Base-by-base conservation (phyloP, 495 filamentous ascomycete species). In the Aspergillus kassunensis region DNA sequence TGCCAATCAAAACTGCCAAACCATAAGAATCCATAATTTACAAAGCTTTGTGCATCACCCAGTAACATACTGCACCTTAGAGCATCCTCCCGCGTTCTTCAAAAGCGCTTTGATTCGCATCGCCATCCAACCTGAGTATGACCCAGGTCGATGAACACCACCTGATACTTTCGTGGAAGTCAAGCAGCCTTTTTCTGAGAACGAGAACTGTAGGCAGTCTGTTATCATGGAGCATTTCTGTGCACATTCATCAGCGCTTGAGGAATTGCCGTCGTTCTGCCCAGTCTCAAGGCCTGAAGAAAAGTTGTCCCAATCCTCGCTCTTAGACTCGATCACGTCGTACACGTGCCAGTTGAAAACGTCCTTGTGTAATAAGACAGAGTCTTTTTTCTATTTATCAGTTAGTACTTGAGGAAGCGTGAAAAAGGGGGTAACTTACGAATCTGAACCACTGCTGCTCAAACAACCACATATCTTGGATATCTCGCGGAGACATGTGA, bases 361-460 rank as follows among this genome's bases (percentile, higher is more conserved):
- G 27, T 70, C 67, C 10, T 55, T 60, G 44, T 72, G 66, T 4
- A 72, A 45, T 9, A 71, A 40, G 2, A 66, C 40, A 0, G 60
- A 53, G 35, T 65, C 61, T 45, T 65, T 61, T 25, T 62, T 41
- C 44, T 53, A 16, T 25, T 19, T 15, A 39, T 19, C 18, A 6
- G 10, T 6, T 4, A n/a, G n/a, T n/a, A n/a, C n/a, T n/a, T n/a
- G n/a, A n/a, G n/a, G n/a, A n/a, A n/a, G n/a, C n/a, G n/a, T n/a
- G n/a, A n/a, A n/a, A n/a, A n/a, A n/a, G n/a, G n/a, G n/a, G n/a
- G n/a, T n/a, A 31, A 59, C 64, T 58, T 55, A 71, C 73, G 31
- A 64, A 59, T 34, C 49, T 45, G 41, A 76, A 74, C 73, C 75
- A 81, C 1, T 52, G 50, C 15, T 70, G 66, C 30, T 79, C 76